phyloP scores from a whole-genome alignment of 352 stramenopile genomes.

The Phytophthora foliorum region DNA sequence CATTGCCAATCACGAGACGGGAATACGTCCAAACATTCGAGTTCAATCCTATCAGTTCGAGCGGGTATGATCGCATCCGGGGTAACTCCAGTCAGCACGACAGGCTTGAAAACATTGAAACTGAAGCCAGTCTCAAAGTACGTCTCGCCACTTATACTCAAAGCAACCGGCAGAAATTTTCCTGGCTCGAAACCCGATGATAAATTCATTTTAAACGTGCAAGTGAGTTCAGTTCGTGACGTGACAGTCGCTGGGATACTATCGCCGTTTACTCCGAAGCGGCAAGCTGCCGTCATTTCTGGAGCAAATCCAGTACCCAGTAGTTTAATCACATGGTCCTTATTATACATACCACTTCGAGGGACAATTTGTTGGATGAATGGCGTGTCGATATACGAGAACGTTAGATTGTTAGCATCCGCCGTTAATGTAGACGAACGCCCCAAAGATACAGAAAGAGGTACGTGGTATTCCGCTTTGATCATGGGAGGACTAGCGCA shows the following conservation, averaged over 20 bases:
- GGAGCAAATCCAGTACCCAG: constrained; percentile 31
- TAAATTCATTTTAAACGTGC: constrained; percentile 25
- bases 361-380: constrained; percentile 38
- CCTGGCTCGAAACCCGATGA: not conserved
- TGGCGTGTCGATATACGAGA: constrained; percentile 45
- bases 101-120: constrained; percentile 40
- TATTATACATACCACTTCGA: constrained; percentile 35
- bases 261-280: constrained; percentile 31
- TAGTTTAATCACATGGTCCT: constrained; percentile 26
- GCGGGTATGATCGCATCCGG: constrained; percentile 39
- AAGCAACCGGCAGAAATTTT: constrained; percentile 28
- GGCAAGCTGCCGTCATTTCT: constrained; percentile 32
- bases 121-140: constrained; percentile 47
- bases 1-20: constrained; percentile 40
- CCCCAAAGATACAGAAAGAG: constrained; percentile 40
- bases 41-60: constrained; percentile 29
- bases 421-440: constrained; percentile 12
- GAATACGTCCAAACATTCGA: constrained; percentile 31
- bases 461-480: constrained; percentile 11
- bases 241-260: constrained; percentile 26
- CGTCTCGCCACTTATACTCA: constrained; percentile 39
- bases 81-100: constrained; percentile 22
- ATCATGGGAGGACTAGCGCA: constrained; percentile 50
- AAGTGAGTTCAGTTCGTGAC: constrained; percentile 28
- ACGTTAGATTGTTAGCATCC: constrained; percentile 21